Percentiles rank a stretch among this genome's conserved stretches.
These are phyloP conservation scores for Plectosphaerella plurivora DNA, from an alignment of 2,329 filamentous ascomycete genomes.

Conservation along the genomic window DNA sequence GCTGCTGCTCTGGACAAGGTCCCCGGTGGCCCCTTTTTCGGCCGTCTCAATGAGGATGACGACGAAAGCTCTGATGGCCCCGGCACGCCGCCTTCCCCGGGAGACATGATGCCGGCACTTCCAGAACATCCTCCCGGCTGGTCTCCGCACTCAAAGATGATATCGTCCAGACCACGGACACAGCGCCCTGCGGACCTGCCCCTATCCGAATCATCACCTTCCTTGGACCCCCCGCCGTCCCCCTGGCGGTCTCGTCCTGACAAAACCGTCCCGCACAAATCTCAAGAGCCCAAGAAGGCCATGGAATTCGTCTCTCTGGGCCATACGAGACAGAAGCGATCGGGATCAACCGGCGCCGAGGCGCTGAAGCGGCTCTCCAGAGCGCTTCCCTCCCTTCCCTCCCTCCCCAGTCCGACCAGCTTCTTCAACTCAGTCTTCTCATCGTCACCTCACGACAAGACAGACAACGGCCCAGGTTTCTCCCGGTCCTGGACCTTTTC, in stretches of 20 bases:
- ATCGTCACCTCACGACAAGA: slow-evolving; percentile 8
- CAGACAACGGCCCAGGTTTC: not conserved
- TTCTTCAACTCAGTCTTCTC: slow-evolving; percentile 12
- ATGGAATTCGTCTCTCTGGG: slow-evolving; percentile 40
- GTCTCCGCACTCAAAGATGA: not conserved
- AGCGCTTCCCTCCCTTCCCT: slow-evolving; percentile 52
- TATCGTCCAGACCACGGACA: not conserved
- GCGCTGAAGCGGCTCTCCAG: slow-evolving; percentile 53
- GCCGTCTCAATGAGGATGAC: not conserved
- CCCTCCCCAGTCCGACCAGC: slow-evolving; percentile 25
- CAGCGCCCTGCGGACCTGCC: no score
- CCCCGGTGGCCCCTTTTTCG: slow-evolving; percentile 29
- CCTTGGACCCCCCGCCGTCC: slow-evolving; percentile 15
- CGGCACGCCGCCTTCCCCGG: not conserved
- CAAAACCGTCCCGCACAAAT: slow-evolving; percentile 25
- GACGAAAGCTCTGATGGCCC: slow-evolving; percentile 3
- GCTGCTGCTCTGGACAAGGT: slow-evolving; percentile 46
- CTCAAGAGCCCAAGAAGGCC: slow-evolving; percentile 25
- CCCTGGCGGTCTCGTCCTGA: slow-evolving; percentile 39
- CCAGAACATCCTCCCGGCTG: no score
- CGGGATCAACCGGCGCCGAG: slow-evolving; percentile 52
- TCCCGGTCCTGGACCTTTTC: not conserved
- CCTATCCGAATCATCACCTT: no score
- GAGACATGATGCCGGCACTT: slow-evolving; percentile 9
- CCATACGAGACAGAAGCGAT: slow-evolving; percentile 41